phyloP scores from a whole-genome alignment of 495 filamentous ascomycete species.

The Beverwykella pulmonaria region DNA sequence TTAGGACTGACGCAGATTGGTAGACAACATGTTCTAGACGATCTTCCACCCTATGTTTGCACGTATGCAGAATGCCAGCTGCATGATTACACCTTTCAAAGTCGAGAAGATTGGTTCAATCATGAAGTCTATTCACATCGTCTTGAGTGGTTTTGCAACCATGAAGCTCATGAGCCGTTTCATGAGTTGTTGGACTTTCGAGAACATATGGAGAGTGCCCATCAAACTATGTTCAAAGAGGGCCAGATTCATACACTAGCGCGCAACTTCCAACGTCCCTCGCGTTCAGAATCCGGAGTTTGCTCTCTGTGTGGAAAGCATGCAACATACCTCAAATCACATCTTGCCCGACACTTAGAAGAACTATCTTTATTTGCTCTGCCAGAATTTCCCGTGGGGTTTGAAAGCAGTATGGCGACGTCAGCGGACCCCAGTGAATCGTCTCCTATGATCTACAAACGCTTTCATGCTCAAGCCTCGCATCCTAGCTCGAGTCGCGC shows the following conservation, averaged over 20 bases:
- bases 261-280: background rate
- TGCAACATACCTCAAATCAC: background rate
- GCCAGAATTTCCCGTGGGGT: background rate
- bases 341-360: background rate
- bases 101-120: background rate
- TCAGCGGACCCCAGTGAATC: too few relatives aligned
- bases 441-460: too few relatives aligned
- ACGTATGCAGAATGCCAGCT: background rate
- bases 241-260: background rate
- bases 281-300: background rate
- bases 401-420: too few relatives aligned
- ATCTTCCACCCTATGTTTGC: background rate
- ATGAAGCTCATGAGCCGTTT: background rate
- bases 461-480: too few relatives aligned
- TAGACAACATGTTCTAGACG: constrained; percentile 2
- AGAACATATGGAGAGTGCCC: background rate
- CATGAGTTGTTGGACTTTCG: background rate
- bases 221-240: background rate
- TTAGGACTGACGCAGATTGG: background rate
- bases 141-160: background rate
- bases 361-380: background rate
- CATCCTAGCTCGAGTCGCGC: too few relatives aligned
- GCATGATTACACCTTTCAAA: background rate
- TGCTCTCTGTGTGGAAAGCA: background rate
- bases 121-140: background rate